Evolutionary conservation across 495 filamentous ascomycete genomes (phyloP), one percentile per base, ranked within the genome.

Genomic region (Xylaria palmicola): DNA sequence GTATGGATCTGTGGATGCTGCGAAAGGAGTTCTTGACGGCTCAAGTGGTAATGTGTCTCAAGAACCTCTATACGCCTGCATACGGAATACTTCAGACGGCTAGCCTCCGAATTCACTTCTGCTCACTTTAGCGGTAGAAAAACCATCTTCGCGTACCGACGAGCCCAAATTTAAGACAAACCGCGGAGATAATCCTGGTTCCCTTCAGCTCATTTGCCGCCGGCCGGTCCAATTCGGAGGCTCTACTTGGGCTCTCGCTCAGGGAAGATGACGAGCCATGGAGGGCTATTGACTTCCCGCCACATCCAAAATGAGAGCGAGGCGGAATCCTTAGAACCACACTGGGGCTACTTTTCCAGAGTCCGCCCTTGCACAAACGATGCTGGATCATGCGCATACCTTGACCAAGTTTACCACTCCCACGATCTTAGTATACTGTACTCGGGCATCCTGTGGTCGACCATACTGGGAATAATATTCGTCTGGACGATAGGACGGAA

Each of bases 281-380:
- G 15, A 34, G 27, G 15, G 27, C 22, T 57, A 13, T 41, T 65
- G 29, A 30, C 37, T 10, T 36, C 59, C 34, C 70, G 70, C 59
- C 68, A 70, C 40, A 79, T 79, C 60, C 76, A 79, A 49, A 70
- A 79, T 55, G 64, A 72, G 60, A 71, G 68, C 59, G 69, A 68
- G 34, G 79, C 76, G 13, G 64, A 74, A 1, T 51, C 65, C 20
- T 52, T 83, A 5, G 78, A 81, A 60, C 76, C 72, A 13, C 81
- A 88, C 68, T 89, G 85, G 85, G 86, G 86, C 8, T 89, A 88
- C 69, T 74, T 77, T 20, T 68, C 72, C 32, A 80, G 84, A 41
- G 76, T 81, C 4, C 40, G 86, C 0, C 86, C 86, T 15, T 88
- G 85, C 67, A 79, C 75, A 26, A 85, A 76, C 59, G 85, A 87